Evolutionary conservation across 176 grass and related monocot genomes (phyloP).

Genomic region (Carex kokanica): DNA sequence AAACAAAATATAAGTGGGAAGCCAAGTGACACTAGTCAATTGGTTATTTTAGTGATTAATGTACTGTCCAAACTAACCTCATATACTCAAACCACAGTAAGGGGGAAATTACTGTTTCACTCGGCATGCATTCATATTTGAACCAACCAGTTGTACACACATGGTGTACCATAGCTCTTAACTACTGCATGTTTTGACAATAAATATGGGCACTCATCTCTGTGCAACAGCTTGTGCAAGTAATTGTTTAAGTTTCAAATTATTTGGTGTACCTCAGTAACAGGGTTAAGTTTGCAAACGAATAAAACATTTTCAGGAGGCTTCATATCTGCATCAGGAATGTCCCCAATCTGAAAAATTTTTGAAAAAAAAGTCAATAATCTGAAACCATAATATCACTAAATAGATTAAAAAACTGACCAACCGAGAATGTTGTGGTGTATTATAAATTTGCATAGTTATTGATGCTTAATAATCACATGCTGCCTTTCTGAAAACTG

Average conservation of each 20-base stretch:
- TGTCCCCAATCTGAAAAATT: constrained; percentile 68
- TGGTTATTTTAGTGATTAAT: background rate
- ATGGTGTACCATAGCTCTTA: background rate
- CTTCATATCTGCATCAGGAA: constrained; percentile 92
- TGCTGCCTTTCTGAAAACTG: background rate
- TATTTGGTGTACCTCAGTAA: constrained; percentile 69
- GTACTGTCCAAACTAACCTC: background rate
- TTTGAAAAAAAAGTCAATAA: background rate
- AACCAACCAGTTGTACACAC: background rate
- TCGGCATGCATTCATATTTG: background rate
- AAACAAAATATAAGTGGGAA: background rate
- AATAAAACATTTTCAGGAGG: constrained; percentile 91
- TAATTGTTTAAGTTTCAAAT: background rate
- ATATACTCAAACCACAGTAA: background rate
- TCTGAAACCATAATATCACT: background rate
- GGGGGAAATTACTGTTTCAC: background rate
- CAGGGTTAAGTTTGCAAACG: constrained; percentile 96
- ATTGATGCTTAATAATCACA: background rate
- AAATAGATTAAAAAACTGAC: background rate
- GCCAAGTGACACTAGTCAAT: background rate
- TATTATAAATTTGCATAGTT: background rate
- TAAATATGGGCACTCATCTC: background rate
- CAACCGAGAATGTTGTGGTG: background rate
- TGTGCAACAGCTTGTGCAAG: background rate
- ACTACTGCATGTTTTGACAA: background rate